phyloP scores from a whole-genome alignment of 768 basidiomycete genomes.

The Auriculariales sp. region DNA sequence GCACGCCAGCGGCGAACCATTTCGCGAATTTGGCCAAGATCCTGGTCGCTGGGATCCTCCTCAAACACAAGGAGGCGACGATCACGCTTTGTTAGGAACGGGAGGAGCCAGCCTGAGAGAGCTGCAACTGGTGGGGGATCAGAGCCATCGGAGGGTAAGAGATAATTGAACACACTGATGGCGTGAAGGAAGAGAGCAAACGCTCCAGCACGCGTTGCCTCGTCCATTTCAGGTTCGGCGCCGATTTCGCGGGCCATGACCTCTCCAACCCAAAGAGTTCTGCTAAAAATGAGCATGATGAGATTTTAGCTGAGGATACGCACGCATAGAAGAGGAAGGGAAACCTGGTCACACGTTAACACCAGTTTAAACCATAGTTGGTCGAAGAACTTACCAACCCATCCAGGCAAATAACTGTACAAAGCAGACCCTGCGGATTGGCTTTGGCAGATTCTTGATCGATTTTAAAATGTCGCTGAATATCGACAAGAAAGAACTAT shows the following conservation, averaged over 20 bases:
- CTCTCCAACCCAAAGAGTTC: constrained; percentile 89
- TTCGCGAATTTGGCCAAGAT: constrained; percentile 50
- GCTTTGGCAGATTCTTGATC: constrained; percentile 59
- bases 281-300: constrained; percentile 13
- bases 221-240: constrained; percentile 62
- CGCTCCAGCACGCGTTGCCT: constrained; percentile 71
- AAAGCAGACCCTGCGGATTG: constrained; percentile 78
- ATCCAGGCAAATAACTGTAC: constrained; percentile 94
- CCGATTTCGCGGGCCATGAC: constrained; percentile 74
- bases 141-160: constrained; percentile 4
- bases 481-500: constrained; percentile 24
- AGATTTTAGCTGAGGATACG: constrained; percentile 12
- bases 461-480: constrained; percentile 62
- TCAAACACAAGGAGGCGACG: constrained; percentile 59
- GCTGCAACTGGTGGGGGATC: constrained; percentile 53
- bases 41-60: constrained; percentile 47
- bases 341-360: constrained; percentile 39
- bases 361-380: constrained; percentile 2
- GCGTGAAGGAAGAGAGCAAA: constrained; percentile 86
- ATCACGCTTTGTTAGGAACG: constrained; percentile 71
- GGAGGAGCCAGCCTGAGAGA: constrained; percentile 64
- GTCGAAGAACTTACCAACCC: constrained; percentile 54
- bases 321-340: constrained; percentile 90
- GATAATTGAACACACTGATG: constrained; percentile 39
- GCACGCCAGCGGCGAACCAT: constrained; percentile 72